These are phyloP conservation scores for Eragrostis nindensis DNA, from an alignment of 176 grass and related monocot genomes.

Conservation along the genomic window DNA sequence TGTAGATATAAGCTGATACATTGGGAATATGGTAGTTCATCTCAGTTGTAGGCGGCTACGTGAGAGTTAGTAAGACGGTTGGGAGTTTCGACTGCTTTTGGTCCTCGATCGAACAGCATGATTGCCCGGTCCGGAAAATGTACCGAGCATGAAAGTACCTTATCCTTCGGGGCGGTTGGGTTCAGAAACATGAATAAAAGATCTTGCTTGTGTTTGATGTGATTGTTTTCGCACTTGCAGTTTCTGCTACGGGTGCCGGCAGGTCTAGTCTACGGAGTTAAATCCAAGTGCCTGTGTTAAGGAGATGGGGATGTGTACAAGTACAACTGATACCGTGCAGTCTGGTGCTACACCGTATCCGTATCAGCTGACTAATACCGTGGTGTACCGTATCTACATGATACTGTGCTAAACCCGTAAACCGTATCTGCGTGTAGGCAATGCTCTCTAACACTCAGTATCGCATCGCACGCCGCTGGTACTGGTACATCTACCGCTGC, in stretches of 20 bases:
- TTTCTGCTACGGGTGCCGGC: not conserved
- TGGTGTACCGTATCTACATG: too few species aligned
- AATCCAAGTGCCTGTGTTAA: not conserved
- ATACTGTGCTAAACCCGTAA: too few species aligned
- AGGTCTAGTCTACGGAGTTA: not conserved
- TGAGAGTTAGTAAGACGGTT: not conserved
- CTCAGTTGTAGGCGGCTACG: not conserved
- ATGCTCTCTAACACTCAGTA: too few species aligned
- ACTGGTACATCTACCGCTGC: too few species aligned
- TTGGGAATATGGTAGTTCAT: not conserved
- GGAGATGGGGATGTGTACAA: too few species aligned
- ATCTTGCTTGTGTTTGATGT: not conserved
- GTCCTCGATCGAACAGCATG: not conserved
- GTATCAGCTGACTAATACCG: too few species aligned
- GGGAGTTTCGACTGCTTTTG: not conserved
- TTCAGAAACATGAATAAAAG: constrained; percentile 7
- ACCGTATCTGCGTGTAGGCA: too few species aligned
- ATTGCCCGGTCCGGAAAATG: not conserved
- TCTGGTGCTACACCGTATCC: too few species aligned
- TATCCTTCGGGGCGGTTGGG: not conserved
- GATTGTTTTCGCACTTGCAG: not conserved
- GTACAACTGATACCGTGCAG: too few species aligned
- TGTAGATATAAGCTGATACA: constrained; percentile 11
- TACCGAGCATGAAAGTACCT: not conserved
- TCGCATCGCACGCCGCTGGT: too few species aligned